Percentiles rank a stretch among this genome's conserved stretches.
phyloP scores from a whole-genome alignment of 148 eudicot species.

The Silene conica region DNA sequence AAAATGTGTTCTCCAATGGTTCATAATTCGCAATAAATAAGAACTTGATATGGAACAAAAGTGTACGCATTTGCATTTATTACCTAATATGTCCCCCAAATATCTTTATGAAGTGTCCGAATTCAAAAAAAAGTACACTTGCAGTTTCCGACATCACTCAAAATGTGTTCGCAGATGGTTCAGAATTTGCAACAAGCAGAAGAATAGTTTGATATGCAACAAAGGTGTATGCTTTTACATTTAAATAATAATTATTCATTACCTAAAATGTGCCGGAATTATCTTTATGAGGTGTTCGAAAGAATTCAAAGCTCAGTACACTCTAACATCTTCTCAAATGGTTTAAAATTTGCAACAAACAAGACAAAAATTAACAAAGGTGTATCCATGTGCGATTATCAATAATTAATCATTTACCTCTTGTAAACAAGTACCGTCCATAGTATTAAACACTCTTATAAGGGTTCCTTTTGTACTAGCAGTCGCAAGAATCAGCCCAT shows the following conservation, averaged over 20 bases:
- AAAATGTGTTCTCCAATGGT: neutral
- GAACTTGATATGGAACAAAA: neutral
- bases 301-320: neutral
- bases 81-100: neutral
- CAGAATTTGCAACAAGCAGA: neutral
- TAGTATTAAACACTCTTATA: constrained; percentile 79
- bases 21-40: neutral
- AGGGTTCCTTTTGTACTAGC: constrained; percentile 91
- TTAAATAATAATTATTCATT: constrained; percentile 12
- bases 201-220: neutral
- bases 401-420: constrained; percentile 52
- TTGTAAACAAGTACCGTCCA: constrained; percentile 95
- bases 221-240: neutral
- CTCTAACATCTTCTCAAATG: neutral
- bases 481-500: constrained; percentile 95
- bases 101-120: neutral
- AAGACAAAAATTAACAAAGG: neutral
- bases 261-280: constrained; percentile 40
- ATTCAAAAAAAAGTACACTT: neutral
- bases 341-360: neutral
- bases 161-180: neutral
- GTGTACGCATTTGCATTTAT: neutral
- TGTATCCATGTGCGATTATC: neutral
- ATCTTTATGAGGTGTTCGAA: neutral
- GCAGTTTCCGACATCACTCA: neutral